A percentile compares a stretch with the other conserved stretches of the same genome.
Evolutionary conservation across 1,139 yeast species (phyloP).

Genomic region (Geotrichum macrosporum): DNA sequence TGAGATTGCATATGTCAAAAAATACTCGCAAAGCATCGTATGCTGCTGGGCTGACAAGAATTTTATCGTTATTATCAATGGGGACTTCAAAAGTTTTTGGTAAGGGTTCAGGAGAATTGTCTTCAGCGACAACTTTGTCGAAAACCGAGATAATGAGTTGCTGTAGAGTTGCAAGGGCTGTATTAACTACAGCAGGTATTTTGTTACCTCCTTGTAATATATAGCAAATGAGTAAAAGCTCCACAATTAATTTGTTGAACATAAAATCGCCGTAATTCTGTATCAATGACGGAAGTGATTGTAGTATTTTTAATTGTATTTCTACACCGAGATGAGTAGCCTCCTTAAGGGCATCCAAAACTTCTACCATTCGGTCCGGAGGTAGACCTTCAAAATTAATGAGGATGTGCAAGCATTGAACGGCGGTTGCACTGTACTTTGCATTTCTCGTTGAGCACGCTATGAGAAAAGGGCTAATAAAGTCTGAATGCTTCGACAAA

Average conservation of each 20-base stretch:
- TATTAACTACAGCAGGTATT: slow-evolving; percentile 74
- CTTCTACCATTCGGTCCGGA: slow-evolving; percentile 46
- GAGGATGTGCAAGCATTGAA: slow-evolving; percentile 63
- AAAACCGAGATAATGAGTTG: slow-evolving; percentile 74
- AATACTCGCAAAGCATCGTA: slow-evolving; percentile 68
- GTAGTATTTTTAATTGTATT: slow-evolving; percentile 81
- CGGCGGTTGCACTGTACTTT: slow-evolving; percentile 64
- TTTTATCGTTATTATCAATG: slow-evolving; percentile 45
- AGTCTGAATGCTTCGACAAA: slow-evolving; percentile 45
- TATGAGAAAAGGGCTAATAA: slow-evolving; percentile 64
- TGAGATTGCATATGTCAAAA: slow-evolving; percentile 63
- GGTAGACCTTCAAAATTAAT: slow-evolving; percentile 53
- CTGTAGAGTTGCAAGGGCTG: slow-evolving; percentile 90
- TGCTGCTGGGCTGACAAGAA: slow-evolving; percentile 50
- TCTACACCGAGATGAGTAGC: slow-evolving; percentile 76
- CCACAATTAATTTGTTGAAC: slow-evolving; percentile 53
- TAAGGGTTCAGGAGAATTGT: slow-evolving; percentile 33
- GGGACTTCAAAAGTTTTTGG: slow-evolving; percentile 27
- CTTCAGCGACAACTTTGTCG: slow-evolving; percentile 54
- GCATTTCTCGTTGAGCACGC: slow-evolving; percentile 74
- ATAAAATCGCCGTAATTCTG: slow-evolving; percentile 57
- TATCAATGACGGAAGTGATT: slow-evolving; percentile 70
- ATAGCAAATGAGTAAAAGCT: slow-evolving; percentile 65
- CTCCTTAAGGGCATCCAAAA: slow-evolving; percentile 64
- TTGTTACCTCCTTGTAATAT: slow-evolving; percentile 65